Evolutionary conservation across 2,329 filamentous ascomycete species (phyloP), one percentile per base, ranked within the genome.

Genomic region (Venturia carpophila): DNA sequence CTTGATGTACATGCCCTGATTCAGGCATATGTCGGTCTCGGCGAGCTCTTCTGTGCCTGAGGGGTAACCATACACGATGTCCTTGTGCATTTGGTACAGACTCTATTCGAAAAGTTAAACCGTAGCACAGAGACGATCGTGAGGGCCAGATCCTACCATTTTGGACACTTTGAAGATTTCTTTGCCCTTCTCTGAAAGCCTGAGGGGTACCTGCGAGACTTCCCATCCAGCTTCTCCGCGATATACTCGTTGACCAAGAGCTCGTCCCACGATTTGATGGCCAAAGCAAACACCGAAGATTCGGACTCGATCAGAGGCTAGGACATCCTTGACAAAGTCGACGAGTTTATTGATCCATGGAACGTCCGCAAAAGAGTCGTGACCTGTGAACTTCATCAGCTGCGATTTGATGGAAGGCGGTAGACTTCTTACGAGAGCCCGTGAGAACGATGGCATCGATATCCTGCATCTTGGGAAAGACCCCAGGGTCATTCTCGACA

Each of bases 271-370:
- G 70, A 96, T 92, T 78, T 96, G 91, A 74, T 95, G 91, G 5
- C 91, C 91, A 74, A 93, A 96, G 76, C 91, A 96, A 19, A 94
- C 82, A 13, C 91, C 91, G 19, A 96, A 80, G n/a, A 92, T 76
- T 43, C 85, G 83, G 9, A 94, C 83, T 0, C 85, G 79, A 34
- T 82, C 79, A 68, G 87, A 82, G 15, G 80, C 79, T 42, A 90
- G 79, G 3, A 89, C 79, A 68, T 81, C 78, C 62, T 80, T 78
- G 0, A 83, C 85, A 71, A 86, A 96, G 1, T 86, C 84, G 21
- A 91, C 87, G 1, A 96, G 81, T 64, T 83, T 85, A 52, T 87
- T 68, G 68, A 94, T 93, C 91, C 91, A 96, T 0, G 87, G 83
- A 62, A 85, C 81, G 69, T 87, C 78, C 67, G 90, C 89, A 72